Conservation (phyloP, 495 filamentous ascomycete species). For the Melanomma pulvis-pyrius region DNA sequence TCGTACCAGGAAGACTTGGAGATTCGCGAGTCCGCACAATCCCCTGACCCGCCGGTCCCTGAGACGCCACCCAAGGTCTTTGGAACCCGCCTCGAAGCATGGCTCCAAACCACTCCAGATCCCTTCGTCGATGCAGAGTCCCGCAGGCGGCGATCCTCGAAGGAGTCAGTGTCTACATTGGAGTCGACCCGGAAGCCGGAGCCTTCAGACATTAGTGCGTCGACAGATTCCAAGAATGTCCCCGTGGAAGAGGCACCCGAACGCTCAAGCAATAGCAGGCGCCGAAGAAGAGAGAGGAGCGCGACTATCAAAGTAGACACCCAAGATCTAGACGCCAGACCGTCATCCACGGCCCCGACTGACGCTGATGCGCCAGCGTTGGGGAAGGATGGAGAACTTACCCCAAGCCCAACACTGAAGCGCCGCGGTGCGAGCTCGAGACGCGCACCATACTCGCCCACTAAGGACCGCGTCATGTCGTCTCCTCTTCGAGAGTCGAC, state of each 20-base stretch:
- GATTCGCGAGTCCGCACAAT: background rate
- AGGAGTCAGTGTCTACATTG: constrained; percentile 25
- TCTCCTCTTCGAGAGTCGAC: constrained; percentile 16
- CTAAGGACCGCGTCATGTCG: constrained; percentile 35
- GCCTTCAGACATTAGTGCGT: constrained; percentile 10
- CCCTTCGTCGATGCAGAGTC: constrained; percentile 41
- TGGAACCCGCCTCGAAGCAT: constrained; percentile 46
- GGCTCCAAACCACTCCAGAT: constrained; percentile 44
- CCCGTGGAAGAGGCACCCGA: constrained; percentile 11
- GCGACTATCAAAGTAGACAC: constrained; percentile 20
- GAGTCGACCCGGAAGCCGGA: constrained; percentile 20
- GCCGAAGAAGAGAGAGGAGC: constrained; percentile 12
- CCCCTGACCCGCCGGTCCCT: constrained; percentile 8
- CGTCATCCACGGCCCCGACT: background rate
- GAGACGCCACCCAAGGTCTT: constrained; percentile 33
- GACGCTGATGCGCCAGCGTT: constrained; percentile 2
- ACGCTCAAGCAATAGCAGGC: constrained; percentile 17
- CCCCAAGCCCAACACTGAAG: constrained; percentile 36
- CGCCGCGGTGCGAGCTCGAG: constrained; percentile 37
- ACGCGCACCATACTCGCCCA: constrained; percentile 41
- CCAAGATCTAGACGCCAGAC: constrained; percentile 7
- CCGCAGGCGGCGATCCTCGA: constrained; percentile 20
- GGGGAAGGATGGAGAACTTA: constrained; percentile 3
- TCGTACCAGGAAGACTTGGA: constrained; percentile 20
- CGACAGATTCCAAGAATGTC: constrained; percentile 13